These are phyloP conservation scores for Marasmius fiardii DNA, from an alignment of 1,284 basidiomycete genomes.

Conservation along the genomic window DNA sequence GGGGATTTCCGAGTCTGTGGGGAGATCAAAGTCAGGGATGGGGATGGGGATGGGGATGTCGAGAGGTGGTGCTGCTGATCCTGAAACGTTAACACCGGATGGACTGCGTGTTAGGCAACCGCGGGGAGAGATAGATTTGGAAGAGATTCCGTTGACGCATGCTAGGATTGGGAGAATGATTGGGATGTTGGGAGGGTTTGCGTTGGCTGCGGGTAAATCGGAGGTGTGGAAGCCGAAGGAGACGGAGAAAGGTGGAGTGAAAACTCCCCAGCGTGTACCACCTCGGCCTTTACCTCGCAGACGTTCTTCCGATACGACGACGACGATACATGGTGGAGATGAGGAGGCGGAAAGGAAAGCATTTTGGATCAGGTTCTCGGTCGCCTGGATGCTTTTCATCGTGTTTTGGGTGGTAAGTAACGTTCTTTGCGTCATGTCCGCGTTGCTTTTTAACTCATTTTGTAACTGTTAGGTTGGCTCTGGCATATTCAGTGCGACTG, in stretches of 20 bases:
- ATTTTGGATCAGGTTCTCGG: constrained; percentile 32
- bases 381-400: constrained; percentile 36
- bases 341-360: constrained; percentile 33
- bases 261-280: background rate
- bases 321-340: constrained; percentile 23
- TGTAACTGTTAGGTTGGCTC: constrained; percentile 30
- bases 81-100: constrained; percentile 1
- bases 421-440: background rate
- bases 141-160: constrained; percentile 29
- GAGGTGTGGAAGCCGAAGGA: background rate
- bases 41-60: constrained; percentile 1
- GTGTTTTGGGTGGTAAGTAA: constrained; percentile 39
- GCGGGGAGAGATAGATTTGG: constrained; percentile 1
- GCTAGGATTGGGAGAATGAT: constrained; percentile 51
- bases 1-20: background rate
- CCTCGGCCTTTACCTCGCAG: background rate
- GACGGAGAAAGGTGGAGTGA: background rate
- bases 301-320: constrained; percentile 25
- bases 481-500: constrained; percentile 38
- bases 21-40: background rate
- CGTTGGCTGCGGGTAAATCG: constrained; percentile 33
- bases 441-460: background rate
- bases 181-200: constrained; percentile 44
- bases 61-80: background rate
- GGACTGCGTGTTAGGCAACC: background rate